Evolutionary conservation across 805 yeast species (phyloP), one percentile per base, ranked within the genome.

Genomic region (Nakazawaea anatomiae): DNA sequence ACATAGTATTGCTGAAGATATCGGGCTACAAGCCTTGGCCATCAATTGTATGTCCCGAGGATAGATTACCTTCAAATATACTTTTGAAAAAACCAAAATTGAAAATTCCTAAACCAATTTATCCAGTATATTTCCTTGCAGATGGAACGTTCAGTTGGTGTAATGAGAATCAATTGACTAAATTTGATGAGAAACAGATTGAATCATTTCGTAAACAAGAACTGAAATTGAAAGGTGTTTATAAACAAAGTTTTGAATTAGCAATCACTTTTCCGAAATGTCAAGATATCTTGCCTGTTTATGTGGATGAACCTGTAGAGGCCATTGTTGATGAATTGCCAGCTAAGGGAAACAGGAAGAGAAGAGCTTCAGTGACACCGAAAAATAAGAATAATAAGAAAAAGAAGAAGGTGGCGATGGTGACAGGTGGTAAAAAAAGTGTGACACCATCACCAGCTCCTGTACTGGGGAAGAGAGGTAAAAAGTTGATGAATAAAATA

Each of bases 251-350:
- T 53, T 51, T 48, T 35, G 53, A 39, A 44, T 30, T 42, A 38
- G 53, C 52, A 41, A 42, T 42, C 36, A 44, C 52, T 28, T 47
- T 31, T 11, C 53, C 53, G 11, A 46, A 27, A 11, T 40, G 52
- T 38, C 52, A 63, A 40, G 77, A 76, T 30, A 86, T 79, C 3
- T 80, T 47, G 10, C 55, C 49, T 6, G 86, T 59, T 70, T 77
- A 83, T 54, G 69, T 65, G 9, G 78, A 76, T 54, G 53, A 28
- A n/a, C n/a, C 43, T 40, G 12, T 30, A 6, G 31, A 9, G 28
- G 42, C 42, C 14, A 44, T 30, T 25, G 30, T 10, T 39, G 40
- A n/a, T 10, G 35, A 29, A 18, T 18, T 18, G 25, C 25, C 25
- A 18, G 25, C 25, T 18, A 18, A 18, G 25, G 25, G 25, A 18